Evolutionary conservation across 2,329 filamentous ascomycete genomes (phyloP).

Genomic region (Clonostachys byssicola): DNA sequence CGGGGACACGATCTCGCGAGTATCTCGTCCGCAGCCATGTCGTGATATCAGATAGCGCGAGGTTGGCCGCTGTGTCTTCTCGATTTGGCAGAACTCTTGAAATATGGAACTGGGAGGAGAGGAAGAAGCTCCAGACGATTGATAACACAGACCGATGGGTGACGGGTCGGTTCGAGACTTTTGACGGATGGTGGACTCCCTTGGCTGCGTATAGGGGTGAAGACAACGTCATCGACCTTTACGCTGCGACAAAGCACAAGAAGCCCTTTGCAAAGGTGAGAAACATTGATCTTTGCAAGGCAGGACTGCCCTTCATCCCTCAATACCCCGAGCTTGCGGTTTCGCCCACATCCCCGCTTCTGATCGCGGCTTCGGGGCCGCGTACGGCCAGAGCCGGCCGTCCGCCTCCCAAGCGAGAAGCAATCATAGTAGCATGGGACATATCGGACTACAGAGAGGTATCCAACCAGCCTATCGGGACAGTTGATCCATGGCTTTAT

Average conservation of each 20-base stretch:
- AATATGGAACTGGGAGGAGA: constrained; percentile 31
- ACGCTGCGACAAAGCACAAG: constrained; percentile 20
- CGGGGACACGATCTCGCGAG: constrained; percentile 28
- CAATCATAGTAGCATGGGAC: constrained; percentile 32
- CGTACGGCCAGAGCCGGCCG: constrained; percentile 28
- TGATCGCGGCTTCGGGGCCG: constrained; percentile 30
- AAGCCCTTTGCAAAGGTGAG: constrained; percentile 28
- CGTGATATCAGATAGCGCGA: constrained; percentile 30
- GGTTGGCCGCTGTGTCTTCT: constrained; percentile 27
- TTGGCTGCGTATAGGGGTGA: constrained; percentile 29
- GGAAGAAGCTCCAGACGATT: constrained; percentile 30
- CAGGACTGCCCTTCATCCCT: constrained; percentile 27
- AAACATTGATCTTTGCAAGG: constrained; percentile 25
- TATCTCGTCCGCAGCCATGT: constrained; percentile 35
- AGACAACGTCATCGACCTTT: constrained; percentile 23
- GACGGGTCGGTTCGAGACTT: constrained; percentile 24
- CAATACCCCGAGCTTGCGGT: constrained; percentile 33
- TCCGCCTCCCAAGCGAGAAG: constrained; percentile 29
- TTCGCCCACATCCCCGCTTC: constrained; percentile 29
- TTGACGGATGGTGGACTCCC: constrained; percentile 22
- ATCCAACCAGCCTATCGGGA: constrained; percentile 23
- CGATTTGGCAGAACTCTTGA: constrained; percentile 31
- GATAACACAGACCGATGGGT: constrained; percentile 31
- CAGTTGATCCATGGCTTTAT: constrained; percentile 29
- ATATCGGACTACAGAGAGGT: constrained; percentile 16